Evolutionary conservation across 2,329 filamentous ascomycete species (phyloP), one percentile per base, ranked within the genome.

Genomic region (Aspergillus fumigatiaffinis): DNA sequence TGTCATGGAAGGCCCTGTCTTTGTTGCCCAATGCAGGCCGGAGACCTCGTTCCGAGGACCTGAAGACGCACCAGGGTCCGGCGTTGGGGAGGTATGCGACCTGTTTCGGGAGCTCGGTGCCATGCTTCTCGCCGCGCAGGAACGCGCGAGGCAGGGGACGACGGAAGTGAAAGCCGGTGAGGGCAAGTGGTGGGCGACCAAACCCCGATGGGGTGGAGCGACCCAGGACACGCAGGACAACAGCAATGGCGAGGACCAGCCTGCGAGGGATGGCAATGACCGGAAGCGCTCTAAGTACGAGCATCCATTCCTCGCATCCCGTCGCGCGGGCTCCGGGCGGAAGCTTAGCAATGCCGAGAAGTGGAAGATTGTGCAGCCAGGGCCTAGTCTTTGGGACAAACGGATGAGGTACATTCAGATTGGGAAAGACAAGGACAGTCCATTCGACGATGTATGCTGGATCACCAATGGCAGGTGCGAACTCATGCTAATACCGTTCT

Each of bases 111-210:
- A 87, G 63, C 70, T 85, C 3, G 84, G 82, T 4, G 80, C 78
- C 1, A 73, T 86, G 69, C 71, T 87, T 14, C 73, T 84, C 21
- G 67, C 85, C 2, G 85, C 84, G 1, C 83, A 87, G 67, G 84
- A 87, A 68, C 78, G 85, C 41, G 77, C 77, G n/a, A 76, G 84
- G 52, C 78, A 87, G 64, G 84, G 82, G 0, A 75, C 72, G 53
- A 65, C 65, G 1, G 82, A 85, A 62, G 67, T 71, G 51, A 77
- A 71, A 52, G 77, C 81, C 3, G 82, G 83, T 1, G 79, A 83
- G 61, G 82, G 81, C 3, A 79, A 83, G 64, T 87, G 85, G 84
- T 87, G 83, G 82, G 82, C 83, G 2, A 78, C 73, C 2, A 76
- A 72, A 52, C 78, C 80, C 26, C 77, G 84, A 53, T 87, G 83